Evolutionary conservation across 2,329 filamentous ascomycete genomes (phyloP).

Genomic region (Spiromastix sp.): DNA sequence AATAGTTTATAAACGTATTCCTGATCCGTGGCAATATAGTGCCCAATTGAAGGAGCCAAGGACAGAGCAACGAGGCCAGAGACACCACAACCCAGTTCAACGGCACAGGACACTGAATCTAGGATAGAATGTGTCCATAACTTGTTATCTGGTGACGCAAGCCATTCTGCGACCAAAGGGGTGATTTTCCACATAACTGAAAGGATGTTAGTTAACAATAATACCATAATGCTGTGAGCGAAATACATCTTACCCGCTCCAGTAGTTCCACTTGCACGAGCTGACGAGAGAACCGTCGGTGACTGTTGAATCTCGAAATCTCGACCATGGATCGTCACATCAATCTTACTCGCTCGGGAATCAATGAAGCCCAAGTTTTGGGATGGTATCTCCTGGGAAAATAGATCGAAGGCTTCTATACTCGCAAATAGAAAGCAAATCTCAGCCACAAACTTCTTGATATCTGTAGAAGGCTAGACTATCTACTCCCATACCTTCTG

Average conservation of each 20-base stretch:
- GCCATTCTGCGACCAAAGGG: slow-evolving; percentile 71
- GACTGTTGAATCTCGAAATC: slow-evolving; percentile 77
- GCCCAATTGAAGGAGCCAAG: slow-evolving; percentile 49
- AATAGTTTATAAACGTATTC: slow-evolving; percentile 69
- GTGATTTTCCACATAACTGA: slow-evolving; percentile 86
- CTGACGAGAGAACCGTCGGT: slow-evolving; percentile 67
- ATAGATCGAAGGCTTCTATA: slow-evolving; percentile 78
- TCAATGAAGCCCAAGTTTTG: slow-evolving; percentile 80
- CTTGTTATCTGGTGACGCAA: slow-evolving; percentile 51
- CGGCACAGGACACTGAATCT: slow-evolving; percentile 44
- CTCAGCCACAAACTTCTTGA: neutral
- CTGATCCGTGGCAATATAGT: slow-evolving; percentile 80
- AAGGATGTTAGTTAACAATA: neutral
- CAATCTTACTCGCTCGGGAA: slow-evolving; percentile 52
- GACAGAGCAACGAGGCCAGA: slow-evolving; percentile 67
- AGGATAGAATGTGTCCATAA: slow-evolving; percentile 51
- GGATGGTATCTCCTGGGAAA: slow-evolving; percentile 63
- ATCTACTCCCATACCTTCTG: slow-evolving; percentile 44
- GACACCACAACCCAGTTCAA: slow-evolving; percentile 85
- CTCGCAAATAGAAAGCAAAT: too few species aligned
- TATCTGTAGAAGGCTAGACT: neutral
- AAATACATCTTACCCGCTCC: slow-evolving; percentile 46
- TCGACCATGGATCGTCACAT: slow-evolving; percentile 55
- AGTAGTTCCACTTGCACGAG: slow-evolving; percentile 61
- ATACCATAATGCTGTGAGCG: neutral